These are phyloP conservation scores for Neopestalotiopsis sp. DNA, from an alignment of 2,329 filamentous ascomycete species.

Conservation along the genomic window DNA sequence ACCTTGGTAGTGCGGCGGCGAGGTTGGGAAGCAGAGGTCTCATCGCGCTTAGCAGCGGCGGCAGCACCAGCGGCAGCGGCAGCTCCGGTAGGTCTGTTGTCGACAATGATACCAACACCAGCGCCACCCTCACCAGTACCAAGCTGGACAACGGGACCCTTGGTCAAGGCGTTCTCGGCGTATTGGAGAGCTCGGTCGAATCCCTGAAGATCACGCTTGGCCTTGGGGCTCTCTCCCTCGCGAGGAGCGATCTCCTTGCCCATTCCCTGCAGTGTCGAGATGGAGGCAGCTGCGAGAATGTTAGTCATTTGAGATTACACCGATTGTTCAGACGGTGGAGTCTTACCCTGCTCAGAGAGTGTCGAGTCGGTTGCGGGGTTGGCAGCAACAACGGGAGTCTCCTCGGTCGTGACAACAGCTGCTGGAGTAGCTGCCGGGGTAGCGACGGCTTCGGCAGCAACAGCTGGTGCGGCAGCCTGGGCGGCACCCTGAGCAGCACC, in stretches of 20 bases:
- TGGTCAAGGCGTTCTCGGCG: slow-evolving; percentile 45
- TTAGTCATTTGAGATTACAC: not conserved
- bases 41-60: slow-evolving; percentile 29
- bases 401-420: slow-evolving; percentile 34
- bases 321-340: not conserved
- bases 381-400: slow-evolving; percentile 18
- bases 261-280: slow-evolving; percentile 51
- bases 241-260: slow-evolving; percentile 56
- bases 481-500: slow-evolving; percentile 27
- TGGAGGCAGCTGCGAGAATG: slow-evolving; percentile 41
- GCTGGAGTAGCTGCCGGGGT: slow-evolving; percentile 28
- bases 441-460: slow-evolving; percentile 23
- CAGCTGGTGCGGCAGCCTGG: slow-evolving; percentile 27
- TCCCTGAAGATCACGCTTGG: slow-evolving; percentile 44
- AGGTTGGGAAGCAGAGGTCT: slow-evolving; percentile 32
- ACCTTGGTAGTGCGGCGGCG: slow-evolving; percentile 45
- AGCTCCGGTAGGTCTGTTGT: slow-evolving; percentile 35
- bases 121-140: slow-evolving; percentile 45
- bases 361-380: slow-evolving; percentile 35
- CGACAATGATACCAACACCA: slow-evolving; percentile 46
- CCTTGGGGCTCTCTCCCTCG: slow-evolving; percentile 30
- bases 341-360: slow-evolving; percentile 43
- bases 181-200: slow-evolving; percentile 47
- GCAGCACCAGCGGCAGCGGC: slow-evolving; percentile 27
- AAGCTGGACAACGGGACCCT: slow-evolving; percentile 45